Evolutionary conservation across 176 grass and related monocot genomes (phyloP), one percentile per base, ranked within the genome.

Genomic region (Aegilops umbellulata): DNA sequence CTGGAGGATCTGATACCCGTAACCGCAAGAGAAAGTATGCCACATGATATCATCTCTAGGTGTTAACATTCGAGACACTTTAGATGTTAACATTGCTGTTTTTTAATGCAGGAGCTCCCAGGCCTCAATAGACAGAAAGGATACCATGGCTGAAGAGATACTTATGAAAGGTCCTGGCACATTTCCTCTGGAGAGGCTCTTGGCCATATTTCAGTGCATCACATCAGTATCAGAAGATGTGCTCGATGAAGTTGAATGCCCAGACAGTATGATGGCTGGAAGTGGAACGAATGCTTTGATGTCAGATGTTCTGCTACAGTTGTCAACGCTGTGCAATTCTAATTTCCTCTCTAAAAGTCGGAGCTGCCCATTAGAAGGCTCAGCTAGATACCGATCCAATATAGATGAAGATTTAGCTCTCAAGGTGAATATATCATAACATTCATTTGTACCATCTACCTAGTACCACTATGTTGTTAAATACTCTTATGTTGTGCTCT

Each of bases 161-260:
- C 90, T 96, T 85, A 90, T 92, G 86, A 99, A 99, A 79, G 94
- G 97, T 38, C 97, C 92, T 34, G 94, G 94, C 49, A 94, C 86
- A 77, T 99, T 96, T 85, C 97, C 97, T 65, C 86, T 99, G 61
- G 97, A 99, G 86, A 92, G 97, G 69, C 89, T 94, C n/a, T 85
- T 99, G 68, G 97, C 94, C 77, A 99, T 99, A 85, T 99, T 96
- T 85, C 92, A 99, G 82, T 99, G 94, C 67, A 96, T 94, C 70
- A 99, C 97, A 78, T 99, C 94, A 6, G 89, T 93, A 29, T 87
- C 87, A 25, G 94, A 99, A 77, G 90, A 89, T 66, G 25, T 57
- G 66, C 22, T 86, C 3, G 66, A 82, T 84, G 93, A 96, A 85
- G 83, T 84, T 57, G 88, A 94, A 38, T 79, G 78, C 41, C 27